Percentiles rank a stretch among this genome's conserved stretches.
phyloP scores from a whole-genome alignment of 176 grass and related monocot species.

The Oryza nivara region DNA sequence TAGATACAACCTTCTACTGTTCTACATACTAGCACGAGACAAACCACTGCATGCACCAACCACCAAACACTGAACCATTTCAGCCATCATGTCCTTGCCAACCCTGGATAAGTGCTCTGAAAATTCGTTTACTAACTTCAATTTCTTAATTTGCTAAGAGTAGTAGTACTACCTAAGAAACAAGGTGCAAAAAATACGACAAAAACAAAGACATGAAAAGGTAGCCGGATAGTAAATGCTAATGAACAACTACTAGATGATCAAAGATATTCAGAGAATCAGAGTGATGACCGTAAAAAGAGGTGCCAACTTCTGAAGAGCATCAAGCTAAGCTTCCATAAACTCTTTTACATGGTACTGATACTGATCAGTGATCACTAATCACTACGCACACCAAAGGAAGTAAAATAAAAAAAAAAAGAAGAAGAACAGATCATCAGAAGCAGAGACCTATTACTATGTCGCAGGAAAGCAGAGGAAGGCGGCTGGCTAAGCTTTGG shows the following conservation, averaged over 20 bases:
- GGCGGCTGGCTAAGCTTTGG: not conserved
- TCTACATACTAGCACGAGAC: not conserved
- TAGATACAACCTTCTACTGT: not conserved
- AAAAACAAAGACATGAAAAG: not conserved
- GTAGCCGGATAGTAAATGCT: not conserved
- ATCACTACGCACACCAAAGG: not conserved
- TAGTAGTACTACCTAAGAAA: not conserved
- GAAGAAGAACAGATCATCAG: not conserved
- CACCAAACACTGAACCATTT: not conserved
- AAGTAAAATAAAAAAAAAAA: not conserved
- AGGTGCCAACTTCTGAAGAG: not conserved
- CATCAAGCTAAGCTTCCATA: constrained; percentile 17
- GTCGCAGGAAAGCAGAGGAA: not conserved
- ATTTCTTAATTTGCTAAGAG: not conserved
- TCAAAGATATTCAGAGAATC: not conserved
- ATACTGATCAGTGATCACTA: not conserved
- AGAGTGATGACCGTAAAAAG: not conserved
- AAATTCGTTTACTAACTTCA: not conserved
- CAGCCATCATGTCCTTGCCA: no score
- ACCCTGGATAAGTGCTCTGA: not conserved
- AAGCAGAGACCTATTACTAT: not conserved
- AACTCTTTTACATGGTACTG: constrained; percentile 8
- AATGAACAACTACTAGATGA: not conserved
- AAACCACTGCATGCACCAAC: not conserved
- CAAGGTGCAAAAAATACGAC: not conserved